Evolutionary conservation across 2,329 filamentous ascomycete genomes (phyloP).

Genomic region (Pseudohalonectria lignicola): DNA sequence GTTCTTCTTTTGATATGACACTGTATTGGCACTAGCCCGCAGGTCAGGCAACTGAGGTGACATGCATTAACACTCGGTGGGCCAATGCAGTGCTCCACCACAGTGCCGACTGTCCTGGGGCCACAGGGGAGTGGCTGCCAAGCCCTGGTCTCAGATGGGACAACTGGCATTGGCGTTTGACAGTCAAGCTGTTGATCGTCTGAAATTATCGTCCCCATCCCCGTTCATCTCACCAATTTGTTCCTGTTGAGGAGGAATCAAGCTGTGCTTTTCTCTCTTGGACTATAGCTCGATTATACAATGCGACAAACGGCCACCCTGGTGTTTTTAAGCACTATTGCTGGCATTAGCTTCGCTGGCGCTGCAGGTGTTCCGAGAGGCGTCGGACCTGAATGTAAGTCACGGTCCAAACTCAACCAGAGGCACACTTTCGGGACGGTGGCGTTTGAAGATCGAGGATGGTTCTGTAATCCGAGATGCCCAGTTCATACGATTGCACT

Average conservation of each 20-base stretch:
- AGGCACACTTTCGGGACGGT: too few species aligned
- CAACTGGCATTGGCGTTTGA: conserved; percentile 3
- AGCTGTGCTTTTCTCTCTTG: conserved; percentile 5
- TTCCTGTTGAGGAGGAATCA: background rate
- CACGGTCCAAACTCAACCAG: too few species aligned
- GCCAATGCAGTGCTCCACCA: too few species aligned
- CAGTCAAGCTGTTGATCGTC: background rate
- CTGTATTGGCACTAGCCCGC: too few species aligned
- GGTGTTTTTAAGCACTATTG: conserved; percentile 40
- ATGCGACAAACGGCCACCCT: conserved; percentile 39
- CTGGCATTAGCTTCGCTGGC: conserved; percentile 38
- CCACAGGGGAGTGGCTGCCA: too few species aligned
- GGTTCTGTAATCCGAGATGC: too few species aligned
- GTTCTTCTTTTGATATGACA: too few species aligned
- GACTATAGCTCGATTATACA: conserved; percentile 10
- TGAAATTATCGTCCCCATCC: background rate
- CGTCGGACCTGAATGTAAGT: conserved; percentile 84
- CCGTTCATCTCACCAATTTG: background rate
- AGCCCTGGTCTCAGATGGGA: conserved; percentile 1
- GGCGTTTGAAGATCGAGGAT: background rate
- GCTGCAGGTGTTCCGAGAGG: conserved; percentile 65
- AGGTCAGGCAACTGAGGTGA: too few species aligned
- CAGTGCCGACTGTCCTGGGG: too few species aligned
- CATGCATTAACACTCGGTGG: too few species aligned
- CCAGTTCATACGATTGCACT: too few species aligned